phyloP scores from a whole-genome alignment of 371 early-diverging fungal genomes.

The Syncephalastrum sp. region DNA sequence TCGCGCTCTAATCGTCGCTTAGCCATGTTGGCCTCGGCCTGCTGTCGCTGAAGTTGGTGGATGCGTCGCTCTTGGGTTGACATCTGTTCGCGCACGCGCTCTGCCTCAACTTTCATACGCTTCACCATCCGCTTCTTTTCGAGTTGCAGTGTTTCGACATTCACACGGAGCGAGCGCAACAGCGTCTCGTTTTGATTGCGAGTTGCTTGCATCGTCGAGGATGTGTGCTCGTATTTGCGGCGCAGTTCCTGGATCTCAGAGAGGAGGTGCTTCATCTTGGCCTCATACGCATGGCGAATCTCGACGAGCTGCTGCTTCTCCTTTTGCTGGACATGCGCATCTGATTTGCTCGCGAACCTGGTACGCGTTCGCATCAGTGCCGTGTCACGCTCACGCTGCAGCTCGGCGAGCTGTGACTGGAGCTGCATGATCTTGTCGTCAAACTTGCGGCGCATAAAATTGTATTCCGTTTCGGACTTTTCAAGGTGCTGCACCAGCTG shows the following conservation, averaged over 20 bases:
- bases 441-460: constrained; percentile 66
- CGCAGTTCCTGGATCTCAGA: constrained; percentile 64
- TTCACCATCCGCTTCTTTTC: constrained; percentile 81
- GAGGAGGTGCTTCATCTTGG: constrained; percentile 67
- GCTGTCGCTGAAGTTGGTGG: constrained; percentile 70
- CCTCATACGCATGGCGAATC: constrained; percentile 57
- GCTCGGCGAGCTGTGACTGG: constrained; percentile 54
- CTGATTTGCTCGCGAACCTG: constrained; percentile 20
- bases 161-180: constrained; percentile 48
- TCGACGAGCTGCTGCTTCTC: constrained; percentile 35
- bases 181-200: constrained; percentile 55
- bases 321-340: constrained; percentile 14
- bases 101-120: constrained; percentile 74
- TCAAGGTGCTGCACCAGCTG: constrained; percentile 61
- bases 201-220: constrained; percentile 53
- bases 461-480: constrained; percentile 55
- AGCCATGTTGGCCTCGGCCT: constrained; percentile 67
- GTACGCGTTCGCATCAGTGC: constrained; percentile 39
- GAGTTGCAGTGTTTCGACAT: constrained; percentile 64
- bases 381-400: constrained; percentile 70
- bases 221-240: constrained; percentile 59
- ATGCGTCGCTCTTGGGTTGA: constrained; percentile 70
- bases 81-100: constrained; percentile 65
- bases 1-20: constrained; percentile 69
- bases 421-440: constrained; percentile 65